Evolutionary conservation across 2,329 filamentous ascomycete species (phyloP).

Genomic region (Ascochyta fabae): DNA sequence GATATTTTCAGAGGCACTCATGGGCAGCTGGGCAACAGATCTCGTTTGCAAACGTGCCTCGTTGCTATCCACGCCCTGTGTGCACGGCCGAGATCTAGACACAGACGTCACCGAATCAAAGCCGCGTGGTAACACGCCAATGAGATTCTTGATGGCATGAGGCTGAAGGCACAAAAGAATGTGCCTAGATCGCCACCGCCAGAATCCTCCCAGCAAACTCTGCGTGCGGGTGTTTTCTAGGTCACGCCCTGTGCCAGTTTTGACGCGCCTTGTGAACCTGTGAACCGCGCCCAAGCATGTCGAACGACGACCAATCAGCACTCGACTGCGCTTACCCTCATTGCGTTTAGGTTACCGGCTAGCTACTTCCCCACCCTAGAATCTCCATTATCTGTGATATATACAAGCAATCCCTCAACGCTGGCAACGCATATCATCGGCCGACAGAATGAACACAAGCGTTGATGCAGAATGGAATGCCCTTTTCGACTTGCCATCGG

Average conservation of each 20-base stretch:
- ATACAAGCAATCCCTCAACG: conserved; percentile 2
- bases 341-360: conserved; percentile 12
- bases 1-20: neutral
- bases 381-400: conserved; percentile 3
- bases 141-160: neutral
- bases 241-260: too few species aligned
- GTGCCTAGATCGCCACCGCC: neutral
- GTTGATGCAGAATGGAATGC: conserved; percentile 15
- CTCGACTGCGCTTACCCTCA: neutral
- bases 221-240: neutral
- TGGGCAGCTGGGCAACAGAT: neutral
- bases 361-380: conserved; percentile 7
- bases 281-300: conserved; percentile 7
- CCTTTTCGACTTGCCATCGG: conserved; percentile 5
- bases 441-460: conserved; percentile 3
- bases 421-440: conserved; percentile 12
- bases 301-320: conserved; percentile 8
- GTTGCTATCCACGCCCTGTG: conserved; percentile 10
- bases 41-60: neutral
- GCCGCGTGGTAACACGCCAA: neutral
- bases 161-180: neutral
- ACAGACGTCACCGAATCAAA: neutral
- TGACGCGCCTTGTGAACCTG: too few species aligned
- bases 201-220: neutral
- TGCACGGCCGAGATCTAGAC: neutral